Evolutionary conservation across 345 rosid genomes (phyloP), one percentile per base, ranked within the genome.

Genomic region (Eucalyptus curtisii): DNA sequence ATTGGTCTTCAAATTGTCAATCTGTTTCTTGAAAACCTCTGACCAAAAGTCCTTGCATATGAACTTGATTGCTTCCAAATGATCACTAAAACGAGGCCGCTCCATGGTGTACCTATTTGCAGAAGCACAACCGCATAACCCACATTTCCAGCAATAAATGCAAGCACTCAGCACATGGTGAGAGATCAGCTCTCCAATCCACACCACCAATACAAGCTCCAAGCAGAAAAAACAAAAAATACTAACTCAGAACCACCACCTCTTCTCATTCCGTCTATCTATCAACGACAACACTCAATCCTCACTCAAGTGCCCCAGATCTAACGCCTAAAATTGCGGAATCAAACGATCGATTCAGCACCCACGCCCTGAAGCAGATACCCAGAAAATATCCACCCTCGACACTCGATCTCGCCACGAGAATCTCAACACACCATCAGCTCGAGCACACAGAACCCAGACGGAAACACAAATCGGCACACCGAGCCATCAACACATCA

Each of bases 41-140:
- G 98, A 95, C 99, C 99, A 98, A 92, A 98, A 98, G 89, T 98
- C 99, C 91, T 98, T 98, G 95, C 99, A 98, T 88, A 98, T 98
- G 93, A 97, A 97, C 94, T 98, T 98, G 91, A 97, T 98, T 52
- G 99, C 99, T 90, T 97, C 99, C 15, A 97, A 91, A 94, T 97
- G 98, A 90, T 97, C 99, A 85, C 89, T 92, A 92, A 97, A 97
- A 64, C 99, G 93, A 33, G 99, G 99, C 85, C 98, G 95, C 90
- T 97, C 99, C 98, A 97, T 94, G 4, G 99, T 96, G 90, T 97
- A 97, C 90, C 99, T 97, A 89, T 76, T 16, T 17, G 24, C 37
- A 81, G 5, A 81, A 81, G 44, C 27, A 64, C 42, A 16, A 49
- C 49, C 53, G 19, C 42, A 25, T 68, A 71, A 87, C 37, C 55